A percentile compares a stretch with the other conserved stretches of the same genome.
phyloP scores from a whole-genome alignment of 1,284 basidiomycete genomes.

The Rhodotorula glutinis region DNA sequence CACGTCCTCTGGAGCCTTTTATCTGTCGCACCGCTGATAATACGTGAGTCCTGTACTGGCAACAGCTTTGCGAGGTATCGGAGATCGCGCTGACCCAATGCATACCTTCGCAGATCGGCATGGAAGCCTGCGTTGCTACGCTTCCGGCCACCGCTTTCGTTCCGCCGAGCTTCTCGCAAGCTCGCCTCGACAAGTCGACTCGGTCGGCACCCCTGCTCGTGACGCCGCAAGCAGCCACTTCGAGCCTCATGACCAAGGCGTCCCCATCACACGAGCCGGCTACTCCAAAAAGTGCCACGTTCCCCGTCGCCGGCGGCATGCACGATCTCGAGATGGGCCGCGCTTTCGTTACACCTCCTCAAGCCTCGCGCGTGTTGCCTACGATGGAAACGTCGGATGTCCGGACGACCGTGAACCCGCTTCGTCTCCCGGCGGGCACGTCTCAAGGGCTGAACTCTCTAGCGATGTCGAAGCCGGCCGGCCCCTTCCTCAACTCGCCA shows the following conservation, averaged over 20 bases:
- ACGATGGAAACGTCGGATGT: background rate
- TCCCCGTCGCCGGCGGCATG: background rate
- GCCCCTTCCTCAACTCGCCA: conserved; percentile 13
- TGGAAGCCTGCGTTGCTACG: conserved; percentile 13
- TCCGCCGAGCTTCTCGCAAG: conserved; percentile 18
- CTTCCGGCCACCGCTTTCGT: conserved; percentile 11
- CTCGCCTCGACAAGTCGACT: conserved; percentile 20
- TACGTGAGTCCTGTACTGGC: too few species aligned
- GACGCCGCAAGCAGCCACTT: conserved; percentile 7
- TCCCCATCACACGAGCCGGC: background rate
- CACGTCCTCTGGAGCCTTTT: too few species aligned
- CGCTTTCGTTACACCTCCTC: conserved; percentile 17
- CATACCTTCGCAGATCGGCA: background rate
- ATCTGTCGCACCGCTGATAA: too few species aligned
- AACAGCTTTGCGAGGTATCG: too few species aligned
- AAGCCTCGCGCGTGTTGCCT: conserved; percentile 13
- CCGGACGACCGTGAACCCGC: background rate
- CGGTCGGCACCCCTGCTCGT: background rate
- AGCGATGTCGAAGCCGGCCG: background rate
- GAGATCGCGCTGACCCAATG: too few species aligned
- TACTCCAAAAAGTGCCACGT: background rate
- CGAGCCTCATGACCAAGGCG: background rate
- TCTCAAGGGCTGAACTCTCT: too few species aligned
- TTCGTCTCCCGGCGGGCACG: background rate
- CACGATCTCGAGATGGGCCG: conserved; percentile 25